Evolutionary conservation across 345 rosid species (phyloP).

Genomic region (Reutealis trisperma): DNA sequence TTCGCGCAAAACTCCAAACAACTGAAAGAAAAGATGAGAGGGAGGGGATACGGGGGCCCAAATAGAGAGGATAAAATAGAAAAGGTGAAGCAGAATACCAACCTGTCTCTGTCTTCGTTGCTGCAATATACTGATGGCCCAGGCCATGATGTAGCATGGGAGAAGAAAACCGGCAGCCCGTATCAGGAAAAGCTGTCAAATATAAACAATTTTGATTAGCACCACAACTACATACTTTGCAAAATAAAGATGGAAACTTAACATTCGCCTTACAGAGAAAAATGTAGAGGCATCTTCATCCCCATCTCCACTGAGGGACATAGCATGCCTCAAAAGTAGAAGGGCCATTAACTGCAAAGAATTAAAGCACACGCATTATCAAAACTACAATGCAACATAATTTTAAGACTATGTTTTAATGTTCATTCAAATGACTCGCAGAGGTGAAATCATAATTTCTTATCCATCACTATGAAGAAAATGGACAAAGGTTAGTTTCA

Average conservation of each 20-base stretch:
- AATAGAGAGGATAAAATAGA: not conserved
- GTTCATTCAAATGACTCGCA: not conserved
- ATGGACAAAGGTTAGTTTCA: not conserved
- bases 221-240: not conserved
- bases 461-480: not conserved
- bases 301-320: conserved; percentile 31
- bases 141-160: conserved; percentile 98
- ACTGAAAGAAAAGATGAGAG: not conserved
- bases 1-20: not conserved
- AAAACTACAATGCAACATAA: not conserved
- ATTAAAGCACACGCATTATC: not conserved
- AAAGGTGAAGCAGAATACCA: conserved; percentile 1
- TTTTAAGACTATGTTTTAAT: not conserved
- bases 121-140: conserved; percentile 95
- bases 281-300: conserved; percentile 37
- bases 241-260: not conserved
- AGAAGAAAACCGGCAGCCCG: conserved; percentile 78
- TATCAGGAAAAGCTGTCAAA: conserved; percentile 72
- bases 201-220: not conserved
- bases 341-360: conserved; percentile 32
- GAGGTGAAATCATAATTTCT: not conserved
- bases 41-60: not conserved
- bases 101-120: conserved; percentile 96
- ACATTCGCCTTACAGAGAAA: conserved; percentile 25
- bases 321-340: conserved; percentile 38